phyloP scores from a whole-genome alignment of 2,329 filamentous ascomycete genomes.

The Colletotrichum eremochloae region DNA sequence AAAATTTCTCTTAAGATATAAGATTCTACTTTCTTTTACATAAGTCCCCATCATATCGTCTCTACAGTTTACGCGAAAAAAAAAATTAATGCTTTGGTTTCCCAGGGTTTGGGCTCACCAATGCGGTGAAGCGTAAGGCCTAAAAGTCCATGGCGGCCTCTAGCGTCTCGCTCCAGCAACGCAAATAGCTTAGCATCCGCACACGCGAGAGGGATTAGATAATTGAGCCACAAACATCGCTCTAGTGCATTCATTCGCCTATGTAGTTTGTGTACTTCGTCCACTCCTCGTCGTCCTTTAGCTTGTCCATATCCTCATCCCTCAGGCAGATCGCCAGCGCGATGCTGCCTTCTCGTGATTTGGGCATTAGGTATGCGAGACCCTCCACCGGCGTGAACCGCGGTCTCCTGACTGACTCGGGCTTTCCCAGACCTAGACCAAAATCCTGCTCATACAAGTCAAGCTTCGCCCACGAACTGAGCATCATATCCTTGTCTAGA shows the following conservation, averaged over 20 bases:
- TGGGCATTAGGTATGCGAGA: conserved; percentile 65
- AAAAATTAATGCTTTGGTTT: neutral
- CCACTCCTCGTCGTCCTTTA: conserved; percentile 60
- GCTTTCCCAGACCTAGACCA: conserved; percentile 58
- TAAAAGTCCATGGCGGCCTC: neutral
- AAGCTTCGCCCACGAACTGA: conserved; percentile 68
- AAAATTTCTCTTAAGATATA: too few species aligned
- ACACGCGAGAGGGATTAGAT: too few species aligned
- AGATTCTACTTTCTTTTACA: too few species aligned
- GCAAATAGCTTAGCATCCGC: neutral
- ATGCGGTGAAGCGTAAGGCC: neutral
- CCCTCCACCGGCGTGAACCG: conserved; percentile 60
- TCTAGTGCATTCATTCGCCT: conserved; percentile 45
- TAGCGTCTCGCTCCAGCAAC: neutral
- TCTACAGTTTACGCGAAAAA: too few species aligned
- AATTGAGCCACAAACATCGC: too few species aligned
- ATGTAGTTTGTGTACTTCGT: conserved; percentile 53
- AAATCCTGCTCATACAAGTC: conserved; percentile 62
- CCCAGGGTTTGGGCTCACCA: neutral
- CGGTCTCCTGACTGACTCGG: conserved; percentile 62
- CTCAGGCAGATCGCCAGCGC: conserved; percentile 59
- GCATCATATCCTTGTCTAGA: conserved; percentile 58
- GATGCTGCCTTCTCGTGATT: conserved; percentile 57
- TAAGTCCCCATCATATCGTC: too few species aligned
- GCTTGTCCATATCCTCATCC: conserved; percentile 60